Evolutionary conservation across 2,329 filamentous ascomycete species (phyloP), one percentile per base, ranked within the genome.

Genomic region (Phyllosticta ampelicida): DNA sequence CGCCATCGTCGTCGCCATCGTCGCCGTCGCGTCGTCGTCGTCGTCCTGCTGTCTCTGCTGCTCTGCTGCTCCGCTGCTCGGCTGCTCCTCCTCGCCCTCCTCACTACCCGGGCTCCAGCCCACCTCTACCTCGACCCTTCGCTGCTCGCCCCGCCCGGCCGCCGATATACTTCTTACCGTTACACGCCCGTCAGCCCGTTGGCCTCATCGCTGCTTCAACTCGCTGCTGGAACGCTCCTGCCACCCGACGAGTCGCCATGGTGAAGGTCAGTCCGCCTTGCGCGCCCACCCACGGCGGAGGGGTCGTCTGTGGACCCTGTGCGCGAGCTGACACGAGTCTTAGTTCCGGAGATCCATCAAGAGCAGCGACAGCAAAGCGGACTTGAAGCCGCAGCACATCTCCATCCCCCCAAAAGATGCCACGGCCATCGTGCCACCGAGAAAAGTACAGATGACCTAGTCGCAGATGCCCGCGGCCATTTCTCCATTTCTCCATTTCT

Each of bases 371-470:
- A 89, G 95, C 65, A 95, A 90, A 79, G 84, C 82, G 65, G 82
- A 83, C 63, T 72, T 75, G 62, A 83, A 86, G 71, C 83, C 84
- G 63, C 80, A 84, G 63, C 86, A 89, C 69, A 80, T 89, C 65
- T 86, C 87, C 59, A 87, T 95, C 65, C 84, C 86, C 16, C 86
- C 87, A 63, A 96, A 96, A 73, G 87, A 90, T 58, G 87, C 89
- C 48, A 83, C 92, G 63, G 90, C 90, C 55, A 95, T 96, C 68
- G 83, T 94, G 23, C 90, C 91, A 56, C 91, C 91, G 1, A 96
- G 95, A 75, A 96, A 95, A 85, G 90, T 95, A 44, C 36, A 16
- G 30, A 36, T 36, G 13, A 9, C 30, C 30, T 4, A 36, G 30
- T 36, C 30, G 30, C 36, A 16, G n/a, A 44, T 44, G 72, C 66